Conservation (phyloP, 2,329 filamentous ascomycete species). For the Curvularia eragrostidis region DNA sequence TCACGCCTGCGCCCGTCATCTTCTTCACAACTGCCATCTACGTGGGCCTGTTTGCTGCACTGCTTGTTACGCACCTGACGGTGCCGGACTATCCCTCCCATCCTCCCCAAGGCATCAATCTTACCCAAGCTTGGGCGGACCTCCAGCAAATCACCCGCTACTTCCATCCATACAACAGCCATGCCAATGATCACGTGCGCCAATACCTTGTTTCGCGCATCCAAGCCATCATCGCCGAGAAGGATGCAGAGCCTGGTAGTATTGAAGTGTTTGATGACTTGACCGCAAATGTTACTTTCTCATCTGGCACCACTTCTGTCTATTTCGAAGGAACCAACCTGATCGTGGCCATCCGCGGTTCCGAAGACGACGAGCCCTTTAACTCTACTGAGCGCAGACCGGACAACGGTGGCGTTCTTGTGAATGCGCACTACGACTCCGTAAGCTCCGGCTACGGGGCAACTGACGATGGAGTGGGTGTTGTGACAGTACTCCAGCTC, state of each 20-base stretch:
- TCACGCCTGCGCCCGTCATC: conserved; percentile 81
- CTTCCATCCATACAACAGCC: conserved; percentile 90
- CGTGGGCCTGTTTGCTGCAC: conserved; percentile 74
- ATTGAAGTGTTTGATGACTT: conserved; percentile 81
- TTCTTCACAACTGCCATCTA: conserved; percentile 80
- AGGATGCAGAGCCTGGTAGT: conserved; percentile 49
- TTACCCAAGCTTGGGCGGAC: conserved; percentile 87
- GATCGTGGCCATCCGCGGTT: conserved; percentile 87
- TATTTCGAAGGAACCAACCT: conserved; percentile 96
- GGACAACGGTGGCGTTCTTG: conserved; percentile 78
- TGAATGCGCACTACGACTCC: conserved; percentile 95
- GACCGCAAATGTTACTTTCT: conserved; percentile 77
- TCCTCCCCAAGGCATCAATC: conserved; percentile 70
- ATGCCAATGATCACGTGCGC: conserved; percentile 79
- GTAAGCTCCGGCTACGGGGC: conserved; percentile 92
- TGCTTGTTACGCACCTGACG: conserved; percentile 76
- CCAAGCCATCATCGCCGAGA: conserved; percentile 70
- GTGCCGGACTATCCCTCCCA: conserved; percentile 71
- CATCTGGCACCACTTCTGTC: conserved; percentile 60
- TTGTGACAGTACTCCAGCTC: conserved; percentile 84
- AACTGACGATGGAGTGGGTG: conserved; percentile 91
- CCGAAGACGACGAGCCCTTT: conserved; percentile 74
- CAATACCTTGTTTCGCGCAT: conserved; percentile 77
- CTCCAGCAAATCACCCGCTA: conserved; percentile 74
- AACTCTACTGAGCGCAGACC: conserved; percentile 60